Evolutionary conservation across 495 filamentous ascomycete genomes (phyloP).

Genomic region (Jackrogersella multiformis): DNA sequence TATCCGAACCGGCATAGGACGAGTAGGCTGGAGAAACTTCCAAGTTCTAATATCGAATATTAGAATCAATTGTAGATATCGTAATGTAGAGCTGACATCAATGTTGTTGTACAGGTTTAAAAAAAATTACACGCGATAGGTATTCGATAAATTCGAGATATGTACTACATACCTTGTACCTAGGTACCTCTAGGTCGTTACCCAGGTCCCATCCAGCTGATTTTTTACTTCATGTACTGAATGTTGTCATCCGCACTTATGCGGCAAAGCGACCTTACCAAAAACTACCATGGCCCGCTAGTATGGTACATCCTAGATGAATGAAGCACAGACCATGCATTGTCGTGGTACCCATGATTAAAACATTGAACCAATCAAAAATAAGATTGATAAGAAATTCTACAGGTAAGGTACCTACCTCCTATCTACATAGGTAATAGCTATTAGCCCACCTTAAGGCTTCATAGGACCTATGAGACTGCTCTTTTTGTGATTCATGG

Average conservation of each 20-base stretch:
- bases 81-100: slow-evolving; percentile 2
- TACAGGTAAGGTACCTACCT: background rate
- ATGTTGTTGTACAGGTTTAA: slow-evolving; percentile 15
- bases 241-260: slow-evolving; percentile 8
- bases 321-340: slow-evolving; percentile 1
- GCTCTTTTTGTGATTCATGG: slow-evolving; percentile 26
- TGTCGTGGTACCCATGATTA: background rate
- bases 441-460: too few species aligned
- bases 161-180: background rate
- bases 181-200: background rate
- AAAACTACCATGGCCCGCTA: slow-evolving; percentile 1
- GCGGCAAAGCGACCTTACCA: slow-evolving; percentile 13
- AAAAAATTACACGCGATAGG: background rate
- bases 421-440: too few species aligned
- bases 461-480: too few species aligned
- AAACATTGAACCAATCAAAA: slow-evolving; percentile 17
- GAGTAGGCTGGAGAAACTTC: slow-evolving; percentile 19
- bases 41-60: slow-evolving; percentile 6
- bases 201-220: background rate
- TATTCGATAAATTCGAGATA: background rate
- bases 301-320: background rate
- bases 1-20: slow-evolving; percentile 29
- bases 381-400: slow-evolving; percentile 21
- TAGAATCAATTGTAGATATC: background rate
- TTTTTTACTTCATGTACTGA: slow-evolving; percentile 1